Conservation (phyloP, 1,284 basidiomycete genomes). For the Phlebopus sp. region DNA sequence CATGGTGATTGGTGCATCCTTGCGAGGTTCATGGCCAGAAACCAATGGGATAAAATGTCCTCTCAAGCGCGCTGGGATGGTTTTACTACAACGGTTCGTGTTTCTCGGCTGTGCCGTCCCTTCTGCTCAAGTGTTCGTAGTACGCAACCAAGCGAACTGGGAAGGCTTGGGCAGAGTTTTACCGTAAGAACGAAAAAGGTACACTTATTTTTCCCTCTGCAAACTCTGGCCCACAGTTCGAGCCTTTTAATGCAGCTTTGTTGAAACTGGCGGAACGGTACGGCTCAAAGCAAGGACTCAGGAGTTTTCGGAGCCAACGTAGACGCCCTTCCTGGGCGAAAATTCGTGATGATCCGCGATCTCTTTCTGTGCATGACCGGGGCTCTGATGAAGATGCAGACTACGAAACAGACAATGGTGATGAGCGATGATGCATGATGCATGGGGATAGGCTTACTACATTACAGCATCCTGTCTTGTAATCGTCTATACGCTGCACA, state of each 20-base stretch:
- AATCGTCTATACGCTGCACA: neutral
- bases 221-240: slow-evolving; percentile 8
- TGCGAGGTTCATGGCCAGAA: slow-evolving; percentile 53
- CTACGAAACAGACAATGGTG: slow-evolving; percentile 22
- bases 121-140: slow-evolving; percentile 21
- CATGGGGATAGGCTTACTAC: neutral
- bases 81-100: slow-evolving; percentile 47
- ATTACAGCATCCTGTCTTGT: slow-evolving; percentile 6
- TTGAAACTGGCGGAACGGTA: slow-evolving; percentile 26
- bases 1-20: slow-evolving; percentile 56
- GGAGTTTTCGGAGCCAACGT: slow-evolving; percentile 14
- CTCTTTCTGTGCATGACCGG: neutral
- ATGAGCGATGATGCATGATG: slow-evolving; percentile 3
- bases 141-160: slow-evolving; percentile 45
- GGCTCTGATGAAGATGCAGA: slow-evolving; percentile 21
- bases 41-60: slow-evolving; percentile 42
- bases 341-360: slow-evolving; percentile 2
- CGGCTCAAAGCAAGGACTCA: slow-evolving; percentile 5
- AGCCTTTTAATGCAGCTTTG: slow-evolving; percentile 15
- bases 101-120: slow-evolving; percentile 4
- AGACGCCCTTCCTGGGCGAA: slow-evolving; percentile 23
- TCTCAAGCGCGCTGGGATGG: slow-evolving; percentile 49
- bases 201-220: slow-evolving; percentile 16
- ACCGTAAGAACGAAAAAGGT: slow-evolving; percentile 51
- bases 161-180: slow-evolving; percentile 61